A percentile compares a stretch with the other conserved stretches of the same genome.
phyloP scores from a whole-genome alignment of 2,329 filamentous ascomycete species.

The Colletotrichum sp. region DNA sequence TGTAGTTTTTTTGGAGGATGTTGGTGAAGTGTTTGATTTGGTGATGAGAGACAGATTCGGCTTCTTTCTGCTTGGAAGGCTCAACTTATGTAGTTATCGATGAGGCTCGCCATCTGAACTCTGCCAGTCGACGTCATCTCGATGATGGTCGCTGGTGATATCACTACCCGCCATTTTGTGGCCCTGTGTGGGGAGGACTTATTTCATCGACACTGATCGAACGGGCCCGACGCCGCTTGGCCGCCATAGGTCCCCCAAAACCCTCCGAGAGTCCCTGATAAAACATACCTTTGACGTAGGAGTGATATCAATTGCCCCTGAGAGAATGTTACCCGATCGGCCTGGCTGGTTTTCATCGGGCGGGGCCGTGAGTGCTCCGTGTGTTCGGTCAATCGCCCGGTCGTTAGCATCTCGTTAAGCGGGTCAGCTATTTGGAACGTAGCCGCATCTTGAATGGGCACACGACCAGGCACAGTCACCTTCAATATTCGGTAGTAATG shows the following conservation, averaged over 20 bases:
- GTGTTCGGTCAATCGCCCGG: background rate
- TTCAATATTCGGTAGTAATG: background rate
- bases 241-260: background rate
- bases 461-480: background rate
- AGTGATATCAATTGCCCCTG: conserved; percentile 11
- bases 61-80: background rate
- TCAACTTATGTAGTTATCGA: conserved; percentile 11
- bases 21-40: background rate
- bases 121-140: conserved; percentile 16
- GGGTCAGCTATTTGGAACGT: background rate
- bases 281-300: conserved; percentile 8
- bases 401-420: background rate
- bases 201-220: conserved; percentile 18
- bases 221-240: background rate
- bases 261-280: background rate
- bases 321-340: background rate
- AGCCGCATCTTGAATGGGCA: background rate
- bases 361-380: background rate
- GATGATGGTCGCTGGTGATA: conserved; percentile 16
- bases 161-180: conserved; percentile 20
- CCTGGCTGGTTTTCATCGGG: background rate
- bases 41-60: background rate
- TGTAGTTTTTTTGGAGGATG: background rate
- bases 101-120: conserved; percentile 6
- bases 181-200: conserved; percentile 7